phyloP scores from a whole-genome alignment of 495 filamentous ascomycete genomes.

The Xylaria castorea region DNA sequence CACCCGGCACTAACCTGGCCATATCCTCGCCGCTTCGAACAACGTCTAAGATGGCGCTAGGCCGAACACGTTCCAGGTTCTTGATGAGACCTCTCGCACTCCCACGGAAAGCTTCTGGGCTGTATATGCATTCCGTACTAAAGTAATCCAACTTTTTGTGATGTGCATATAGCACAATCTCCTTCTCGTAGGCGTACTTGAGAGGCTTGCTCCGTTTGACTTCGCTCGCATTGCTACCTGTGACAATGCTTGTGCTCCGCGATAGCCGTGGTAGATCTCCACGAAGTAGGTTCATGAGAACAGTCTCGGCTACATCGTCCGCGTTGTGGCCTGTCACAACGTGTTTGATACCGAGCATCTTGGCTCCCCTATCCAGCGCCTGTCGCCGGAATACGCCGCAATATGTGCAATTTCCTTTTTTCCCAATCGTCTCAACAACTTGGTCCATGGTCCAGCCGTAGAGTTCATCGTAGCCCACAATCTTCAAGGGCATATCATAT shows the following conservation, averaged over 20 bases:
- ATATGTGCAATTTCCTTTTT: conserved; percentile 99
- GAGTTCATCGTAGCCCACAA: conserved; percentile 90
- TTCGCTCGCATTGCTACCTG: conserved; percentile 72
- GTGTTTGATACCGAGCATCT: conserved; percentile 84
- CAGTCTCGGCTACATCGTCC: conserved; percentile 97
- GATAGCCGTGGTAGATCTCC: conserved; percentile 89
- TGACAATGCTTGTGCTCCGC: conserved; percentile 91
- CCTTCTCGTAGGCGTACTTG: conserved; percentile 98
- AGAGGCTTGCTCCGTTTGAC: conserved; percentile 94
- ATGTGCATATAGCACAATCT: conserved; percentile 96
- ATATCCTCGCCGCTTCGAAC: conserved; percentile 96
- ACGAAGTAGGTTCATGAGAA: conserved; percentile 94
- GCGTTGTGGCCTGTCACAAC: conserved; percentile 98
- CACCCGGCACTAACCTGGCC: conserved; percentile 80
- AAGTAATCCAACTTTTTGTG: conserved; percentile 98
- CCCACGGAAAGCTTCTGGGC: conserved; percentile 95
- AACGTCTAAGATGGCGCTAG: conserved; percentile 92
- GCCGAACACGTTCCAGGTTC: conserved; percentile 88
- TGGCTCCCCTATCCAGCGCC: conserved; percentile 91
- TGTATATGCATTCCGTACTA: conserved; percentile 97
- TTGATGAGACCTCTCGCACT: conserved; percentile 92
- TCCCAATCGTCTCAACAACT: conserved; percentile 92
- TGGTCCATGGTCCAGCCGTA: conserved; percentile 99
- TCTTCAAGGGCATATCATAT: conserved; percentile 87
- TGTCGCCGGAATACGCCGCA: conserved; percentile 96